Evolutionary conservation across 345 rosid genomes (phyloP).

Genomic region (Moricandia arvensis): DNA sequence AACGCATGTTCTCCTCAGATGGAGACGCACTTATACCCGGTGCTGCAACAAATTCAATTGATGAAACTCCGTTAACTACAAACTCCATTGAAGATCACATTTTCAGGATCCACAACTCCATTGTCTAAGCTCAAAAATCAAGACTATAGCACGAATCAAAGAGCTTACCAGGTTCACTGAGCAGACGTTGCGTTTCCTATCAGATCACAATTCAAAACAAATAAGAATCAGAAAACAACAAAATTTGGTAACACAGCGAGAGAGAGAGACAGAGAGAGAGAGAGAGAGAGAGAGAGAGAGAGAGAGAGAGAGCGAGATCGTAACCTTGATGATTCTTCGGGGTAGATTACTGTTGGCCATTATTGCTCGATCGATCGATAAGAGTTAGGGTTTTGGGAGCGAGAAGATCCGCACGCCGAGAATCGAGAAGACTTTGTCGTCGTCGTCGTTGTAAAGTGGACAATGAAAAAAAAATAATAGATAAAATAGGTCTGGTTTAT

Average conservation of each 20-base stretch:
- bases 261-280: too few species aligned
- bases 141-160: constrained; percentile 10
- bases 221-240: constrained; percentile 1
- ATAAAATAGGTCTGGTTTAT: background rate
- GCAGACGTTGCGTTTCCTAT: constrained; percentile 99
- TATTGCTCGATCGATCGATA: constrained; percentile 23
- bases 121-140: constrained; percentile 1
- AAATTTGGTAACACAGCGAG: too few species aligned
- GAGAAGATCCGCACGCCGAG: constrained; percentile 3
- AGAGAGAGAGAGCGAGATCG: background rate
- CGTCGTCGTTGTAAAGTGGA: background rate
- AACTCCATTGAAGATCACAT: constrained; percentile 21
- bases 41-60: constrained; percentile 50
- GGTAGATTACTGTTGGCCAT: constrained; percentile 98
- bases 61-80: background rate
- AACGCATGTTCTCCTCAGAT: constrained; percentile 93
- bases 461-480: background rate
- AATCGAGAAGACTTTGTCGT: background rate
- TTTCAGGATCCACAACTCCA: background rate
- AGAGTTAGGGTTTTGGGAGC: constrained; percentile 22
- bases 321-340: constrained; percentile 95
- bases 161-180: constrained; percentile 92
- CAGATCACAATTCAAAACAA: constrained; percentile 19
- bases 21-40: constrained; percentile 99
- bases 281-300: background rate